Conservation (phyloP, 495 filamentous ascomycete species). For the Oleoguttula mirabilis region DNA sequence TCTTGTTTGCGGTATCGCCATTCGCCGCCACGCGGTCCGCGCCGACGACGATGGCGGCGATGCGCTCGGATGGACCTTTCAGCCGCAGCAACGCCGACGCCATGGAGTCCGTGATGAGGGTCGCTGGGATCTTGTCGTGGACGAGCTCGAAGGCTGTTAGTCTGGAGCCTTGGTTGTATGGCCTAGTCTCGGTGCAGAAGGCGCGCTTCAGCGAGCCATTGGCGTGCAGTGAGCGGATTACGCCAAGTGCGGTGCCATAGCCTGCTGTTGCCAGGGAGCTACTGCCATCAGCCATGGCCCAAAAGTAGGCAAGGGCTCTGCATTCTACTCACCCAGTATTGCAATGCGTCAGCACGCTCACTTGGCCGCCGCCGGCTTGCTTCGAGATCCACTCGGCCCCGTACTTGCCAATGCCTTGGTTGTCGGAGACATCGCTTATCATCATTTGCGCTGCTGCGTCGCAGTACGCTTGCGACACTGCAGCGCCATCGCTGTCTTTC, state of each 20-base stretch:
- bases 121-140: conserved; percentile 84
- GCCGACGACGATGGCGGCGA: conserved; percentile 82
- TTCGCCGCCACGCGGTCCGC: conserved; percentile 93
- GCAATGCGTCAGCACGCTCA: conserved; percentile 83
- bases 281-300: conserved; percentile 14
- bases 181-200: conserved; percentile 92
- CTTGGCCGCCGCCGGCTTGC: conserved; percentile 36
- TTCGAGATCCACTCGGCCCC: conserved; percentile 72
- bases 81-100: conserved; percentile 63
- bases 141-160: conserved; percentile 93
- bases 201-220: conserved; percentile 56
- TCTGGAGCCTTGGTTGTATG: conserved; percentile 94
- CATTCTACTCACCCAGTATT: conserved; percentile 65
- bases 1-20: conserved; percentile 97
- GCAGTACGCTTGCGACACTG: conserved; percentile 55
- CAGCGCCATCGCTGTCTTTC: conserved; percentile 31
- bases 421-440: conserved; percentile 73
- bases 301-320: not conserved
- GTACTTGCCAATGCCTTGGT: conserved; percentile 67
- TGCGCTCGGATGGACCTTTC: conserved; percentile 41
- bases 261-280: conserved; percentile 91
- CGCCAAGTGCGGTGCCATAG: conserved; percentile 88
- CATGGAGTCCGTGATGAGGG: conserved; percentile 94
- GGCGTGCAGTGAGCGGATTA: conserved; percentile 72
- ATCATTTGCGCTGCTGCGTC: conserved; percentile 74